Percentiles rank a stretch among this genome's conserved stretches.
Evolutionary conservation across 163 green algal genomes (phyloP).

Genomic region (Scenedesmus sp.): DNA sequence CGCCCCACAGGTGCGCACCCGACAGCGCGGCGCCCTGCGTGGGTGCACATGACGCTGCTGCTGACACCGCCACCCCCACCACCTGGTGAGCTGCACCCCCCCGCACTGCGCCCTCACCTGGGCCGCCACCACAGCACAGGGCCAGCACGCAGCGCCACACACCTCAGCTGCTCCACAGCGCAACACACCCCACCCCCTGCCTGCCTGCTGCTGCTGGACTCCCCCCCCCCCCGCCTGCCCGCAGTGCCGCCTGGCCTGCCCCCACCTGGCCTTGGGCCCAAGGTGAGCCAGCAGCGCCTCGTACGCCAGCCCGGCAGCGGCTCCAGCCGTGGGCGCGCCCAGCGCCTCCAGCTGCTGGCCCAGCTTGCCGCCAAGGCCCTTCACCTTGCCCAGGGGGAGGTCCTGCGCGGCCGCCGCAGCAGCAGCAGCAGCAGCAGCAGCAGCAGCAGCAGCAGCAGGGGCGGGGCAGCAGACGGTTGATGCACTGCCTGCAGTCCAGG

Average conservation of each 20-base stretch:
- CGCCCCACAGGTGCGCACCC: too few relatives aligned
- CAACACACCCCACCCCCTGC: neutral
- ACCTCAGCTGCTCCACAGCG: too few relatives aligned
- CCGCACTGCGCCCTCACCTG: too few relatives aligned
- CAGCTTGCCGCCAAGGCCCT: conserved; percentile 92
- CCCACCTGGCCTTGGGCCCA: conserved; percentile 59
- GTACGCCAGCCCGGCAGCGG: conserved; percentile 64
- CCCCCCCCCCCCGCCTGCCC: neutral
- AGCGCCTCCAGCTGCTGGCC: conserved; percentile 77
- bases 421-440: neutral
- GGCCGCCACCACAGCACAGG: too few relatives aligned
- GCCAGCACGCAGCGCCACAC: too few relatives aligned
- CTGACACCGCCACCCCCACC: too few relatives aligned
- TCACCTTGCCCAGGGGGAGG: conserved; percentile 86
- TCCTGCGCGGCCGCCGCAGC: conserved; percentile 51
- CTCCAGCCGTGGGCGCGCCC: conserved; percentile 73
- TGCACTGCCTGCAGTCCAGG: neutral
- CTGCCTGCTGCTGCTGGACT: neutral
- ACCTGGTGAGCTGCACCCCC: too few relatives aligned
- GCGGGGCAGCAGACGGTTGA: neutral
- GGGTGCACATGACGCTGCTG: too few relatives aligned
- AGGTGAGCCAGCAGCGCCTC: conserved; percentile 66
- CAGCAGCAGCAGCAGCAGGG: neutral
- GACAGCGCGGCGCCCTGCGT: too few relatives aligned
- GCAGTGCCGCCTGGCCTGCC: neutral